Percentiles rank a stretch among this genome's conserved stretches.
phyloP scores from a whole-genome alignment of 495 filamentous ascomycete genomes.

The Penicillium antarcticum region DNA sequence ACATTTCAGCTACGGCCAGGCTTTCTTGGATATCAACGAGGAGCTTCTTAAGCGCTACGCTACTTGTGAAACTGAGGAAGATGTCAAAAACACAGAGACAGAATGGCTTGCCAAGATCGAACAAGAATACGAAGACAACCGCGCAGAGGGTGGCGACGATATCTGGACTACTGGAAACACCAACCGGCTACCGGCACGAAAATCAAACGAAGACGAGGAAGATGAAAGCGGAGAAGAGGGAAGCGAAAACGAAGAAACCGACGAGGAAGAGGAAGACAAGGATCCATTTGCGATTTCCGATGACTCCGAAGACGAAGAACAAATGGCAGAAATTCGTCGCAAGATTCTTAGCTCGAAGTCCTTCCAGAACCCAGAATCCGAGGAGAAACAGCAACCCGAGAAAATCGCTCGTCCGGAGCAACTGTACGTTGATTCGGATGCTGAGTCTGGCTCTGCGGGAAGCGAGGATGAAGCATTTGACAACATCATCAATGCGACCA shows the following conservation, averaged over 20 bases:
- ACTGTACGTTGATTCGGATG: conserved; percentile 61
- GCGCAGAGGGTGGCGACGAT: conserved; percentile 60
- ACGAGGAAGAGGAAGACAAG: conserved; percentile 47
- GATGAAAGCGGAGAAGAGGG: conserved; percentile 53
- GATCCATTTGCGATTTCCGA: conserved; percentile 74
- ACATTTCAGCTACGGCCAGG: conserved; percentile 81
- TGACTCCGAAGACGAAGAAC: conserved; percentile 75
- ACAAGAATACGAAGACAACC: conserved; percentile 77
- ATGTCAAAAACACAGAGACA: conserved; percentile 80
- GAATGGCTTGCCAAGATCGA: conserved; percentile 89
- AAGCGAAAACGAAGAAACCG: conserved; percentile 41
- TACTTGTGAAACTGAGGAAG: conserved; percentile 76
- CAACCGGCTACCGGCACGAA: conserved; percentile 57
- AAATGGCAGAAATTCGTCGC: conserved; percentile 87
- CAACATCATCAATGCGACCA: conserved; percentile 85
- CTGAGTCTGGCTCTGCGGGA: conserved; percentile 69
- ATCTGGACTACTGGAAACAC: conserved; percentile 84
- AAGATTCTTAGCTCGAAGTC: conserved; percentile 82
- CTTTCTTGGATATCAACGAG: conserved; percentile 85
- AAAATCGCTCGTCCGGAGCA: conserved; percentile 51
- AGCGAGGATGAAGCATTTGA: conserved; percentile 75
- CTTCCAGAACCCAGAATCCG: conserved; percentile 62
- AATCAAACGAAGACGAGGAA: conserved; percentile 51
- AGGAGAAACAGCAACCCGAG: conserved; percentile 52
- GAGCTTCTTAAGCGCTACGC: conserved; percentile 81